Conservation (phyloP, 768 basidiomycete genomes). For the Hypholoma fasciculare region DNA sequence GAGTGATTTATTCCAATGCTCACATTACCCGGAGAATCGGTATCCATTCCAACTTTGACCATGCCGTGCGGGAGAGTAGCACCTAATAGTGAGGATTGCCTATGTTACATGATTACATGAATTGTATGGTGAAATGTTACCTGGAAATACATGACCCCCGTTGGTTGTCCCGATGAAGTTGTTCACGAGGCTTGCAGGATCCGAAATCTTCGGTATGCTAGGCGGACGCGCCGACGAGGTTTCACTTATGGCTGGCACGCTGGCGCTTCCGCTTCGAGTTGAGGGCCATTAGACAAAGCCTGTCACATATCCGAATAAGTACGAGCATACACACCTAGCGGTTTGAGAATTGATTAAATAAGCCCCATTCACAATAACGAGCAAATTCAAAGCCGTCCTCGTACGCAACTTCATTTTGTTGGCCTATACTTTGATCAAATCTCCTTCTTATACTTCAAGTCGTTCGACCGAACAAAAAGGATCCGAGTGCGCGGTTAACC, state of each 20-base stretch:
- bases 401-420: constrained; percentile 2
- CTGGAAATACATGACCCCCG: constrained; percentile 68
- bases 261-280: not conserved
- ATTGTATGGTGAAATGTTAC: constrained; percentile 26
- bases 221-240: constrained; percentile 6
- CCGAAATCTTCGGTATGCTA: constrained; percentile 25
- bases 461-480: too few species aligned
- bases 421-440: not conserved
- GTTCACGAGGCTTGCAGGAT: constrained; percentile 49
- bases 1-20: constrained; percentile 9
- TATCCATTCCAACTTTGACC: constrained; percentile 69
- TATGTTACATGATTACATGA: not conserved
- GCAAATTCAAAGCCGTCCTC: not conserved
- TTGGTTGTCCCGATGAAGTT: constrained; percentile 66
- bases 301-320: not conserved
- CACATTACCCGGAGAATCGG: constrained; percentile 62
- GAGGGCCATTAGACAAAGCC: not conserved
- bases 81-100: constrained; percentile 30
- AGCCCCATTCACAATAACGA: not conserved
- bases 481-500: too few species aligned
- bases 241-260: not conserved
- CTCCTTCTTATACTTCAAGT: not conserved
- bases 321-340: constrained; percentile 4
- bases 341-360: constrained; percentile 9
- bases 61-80: constrained; percentile 70